A percentile compares a stretch with the other conserved stretches of the same genome.
phyloP scores from a whole-genome alignment of 441 rosid species.

The Biscutella laevigata region DNA sequence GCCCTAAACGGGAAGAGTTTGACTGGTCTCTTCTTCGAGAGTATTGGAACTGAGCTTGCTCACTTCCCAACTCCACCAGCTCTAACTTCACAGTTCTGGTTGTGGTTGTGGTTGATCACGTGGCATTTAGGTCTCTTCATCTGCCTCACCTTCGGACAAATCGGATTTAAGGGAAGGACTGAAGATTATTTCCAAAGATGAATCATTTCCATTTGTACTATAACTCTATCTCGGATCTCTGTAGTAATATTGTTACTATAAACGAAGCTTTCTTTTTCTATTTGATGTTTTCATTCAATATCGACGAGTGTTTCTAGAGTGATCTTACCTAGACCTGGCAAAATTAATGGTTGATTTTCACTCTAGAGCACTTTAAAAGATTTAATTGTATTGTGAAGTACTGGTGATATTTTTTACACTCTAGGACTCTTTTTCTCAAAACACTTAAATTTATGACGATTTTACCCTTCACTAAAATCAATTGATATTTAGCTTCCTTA shows the following conservation, averaged over 20 bases:
- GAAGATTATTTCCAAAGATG: conserved; percentile 55
- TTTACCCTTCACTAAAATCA: too few relatives aligned
- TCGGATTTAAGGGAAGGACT: conserved; percentile 86
- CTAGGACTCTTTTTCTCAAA: too few relatives aligned
- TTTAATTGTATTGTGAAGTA: too few relatives aligned
- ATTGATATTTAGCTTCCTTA: too few relatives aligned
- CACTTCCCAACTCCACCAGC: conserved; percentile 83
- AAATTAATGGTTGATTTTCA: too few relatives aligned
- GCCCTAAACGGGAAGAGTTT: conserved; percentile 74
- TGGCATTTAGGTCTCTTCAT: conserved; percentile 84
- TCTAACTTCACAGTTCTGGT: conserved; percentile 59
- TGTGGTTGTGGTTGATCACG: conserved; percentile 74
- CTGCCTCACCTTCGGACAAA: conserved; percentile 84
- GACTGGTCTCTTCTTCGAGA: conserved; percentile 79
- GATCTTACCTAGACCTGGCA: too few relatives aligned
- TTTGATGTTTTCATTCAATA: conserved; percentile 11
- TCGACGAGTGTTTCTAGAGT: not conserved
- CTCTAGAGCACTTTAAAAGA: too few relatives aligned
- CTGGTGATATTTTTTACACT: too few relatives aligned
- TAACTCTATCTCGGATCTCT: conserved; percentile 3
- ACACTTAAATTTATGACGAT: too few relatives aligned
- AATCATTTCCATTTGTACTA: not conserved
- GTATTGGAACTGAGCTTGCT: conserved; percentile 81
- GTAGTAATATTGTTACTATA: conserved; percentile 8
- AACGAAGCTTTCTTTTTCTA: conserved; percentile 16